phyloP scores from a whole-genome alignment of 1,139 yeast genomes.

The Kurtzmaniella natalensis region DNA sequence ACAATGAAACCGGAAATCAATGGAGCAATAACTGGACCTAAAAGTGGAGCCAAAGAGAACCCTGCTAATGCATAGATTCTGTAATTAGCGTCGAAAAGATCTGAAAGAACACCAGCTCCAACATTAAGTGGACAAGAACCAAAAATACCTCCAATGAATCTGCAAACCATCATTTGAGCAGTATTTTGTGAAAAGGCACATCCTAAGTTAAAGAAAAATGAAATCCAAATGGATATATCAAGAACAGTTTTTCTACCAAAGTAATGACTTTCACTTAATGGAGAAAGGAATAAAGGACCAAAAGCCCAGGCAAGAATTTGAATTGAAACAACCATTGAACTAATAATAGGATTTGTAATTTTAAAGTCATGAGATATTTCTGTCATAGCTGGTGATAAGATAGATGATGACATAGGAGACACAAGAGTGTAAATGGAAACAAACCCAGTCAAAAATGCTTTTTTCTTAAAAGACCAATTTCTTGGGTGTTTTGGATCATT shows the following conservation, averaged over 20 bases:
- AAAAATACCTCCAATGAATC: conserved; percentile 39
- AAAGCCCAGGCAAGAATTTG: conserved; percentile 46
- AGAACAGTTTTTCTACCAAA: conserved; percentile 39
- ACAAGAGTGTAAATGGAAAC: conserved; percentile 41
- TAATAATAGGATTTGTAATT: conserved; percentile 25
- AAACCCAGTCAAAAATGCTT: conserved; percentile 26
- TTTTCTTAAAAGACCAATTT: conserved; percentile 30
- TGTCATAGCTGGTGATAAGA: conserved; percentile 40
- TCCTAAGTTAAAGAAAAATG: conserved; percentile 34
- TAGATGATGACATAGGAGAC: conserved; percentile 45
- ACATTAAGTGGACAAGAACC: conserved; percentile 41
- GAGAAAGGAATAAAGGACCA: conserved; percentile 43
- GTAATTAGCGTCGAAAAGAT: conserved; percentile 47
- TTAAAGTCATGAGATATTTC: conserved; percentile 31
- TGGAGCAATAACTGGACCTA: conserved; percentile 36
- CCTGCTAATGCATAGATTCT: conserved; percentile 57
- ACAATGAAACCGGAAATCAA: conserved; percentile 28
- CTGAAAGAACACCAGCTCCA: conserved; percentile 74
- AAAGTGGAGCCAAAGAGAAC: conserved; percentile 54
- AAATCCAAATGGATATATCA: conserved; percentile 34
- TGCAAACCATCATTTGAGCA: conserved; percentile 34
- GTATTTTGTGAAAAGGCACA: conserved; percentile 39
- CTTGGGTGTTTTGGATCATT: conserved; percentile 39
- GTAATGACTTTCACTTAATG: conserved; percentile 39
- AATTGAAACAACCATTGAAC: conserved; percentile 40